Conservation (phyloP, 148 eudicot species). For the Arbutus unedo region DNA sequence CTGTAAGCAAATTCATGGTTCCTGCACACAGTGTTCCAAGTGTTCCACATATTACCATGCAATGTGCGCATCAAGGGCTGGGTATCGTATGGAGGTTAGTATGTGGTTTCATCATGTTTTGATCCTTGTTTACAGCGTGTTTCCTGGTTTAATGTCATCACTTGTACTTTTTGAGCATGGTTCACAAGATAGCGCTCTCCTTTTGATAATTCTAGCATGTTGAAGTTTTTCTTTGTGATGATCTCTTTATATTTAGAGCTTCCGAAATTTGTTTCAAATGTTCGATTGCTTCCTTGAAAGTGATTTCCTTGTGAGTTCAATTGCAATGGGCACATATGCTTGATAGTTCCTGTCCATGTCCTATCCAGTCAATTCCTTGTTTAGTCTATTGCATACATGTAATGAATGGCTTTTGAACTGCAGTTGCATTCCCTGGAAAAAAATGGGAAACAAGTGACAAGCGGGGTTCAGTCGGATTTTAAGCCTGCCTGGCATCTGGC, state of each 20-base stretch:
- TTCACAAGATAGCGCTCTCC: background rate
- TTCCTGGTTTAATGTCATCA: background rate
- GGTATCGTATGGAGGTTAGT: slow-evolving; percentile 96
- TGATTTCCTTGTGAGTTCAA: background rate
- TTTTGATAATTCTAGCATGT: background rate
- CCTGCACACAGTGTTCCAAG: slow-evolving; percentile 95
- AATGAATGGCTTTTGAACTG: slow-evolving; percentile 16
- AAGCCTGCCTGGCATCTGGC: background rate
- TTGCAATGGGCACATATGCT: background rate
- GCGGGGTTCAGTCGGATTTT: background rate
- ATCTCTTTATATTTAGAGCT: background rate
- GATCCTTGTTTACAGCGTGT: background rate
- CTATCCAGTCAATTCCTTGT: background rate
- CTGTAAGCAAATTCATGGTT: slow-evolving; percentile 98
- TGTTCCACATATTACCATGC: slow-evolving; percentile 98
- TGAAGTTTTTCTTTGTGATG: slow-evolving; percentile 1
- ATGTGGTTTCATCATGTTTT: background rate
- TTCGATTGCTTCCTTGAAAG: background rate
- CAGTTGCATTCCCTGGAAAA: slow-evolving; percentile 91
- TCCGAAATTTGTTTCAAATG: background rate
- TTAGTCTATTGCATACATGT: background rate
- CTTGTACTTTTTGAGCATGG: background rate
- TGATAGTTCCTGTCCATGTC: background rate
- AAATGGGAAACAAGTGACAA: slow-evolving; percentile 84
- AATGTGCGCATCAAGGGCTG: slow-evolving; percentile 97